Evolutionary conservation across 441 rosid species (phyloP).

Genomic region (Daphne laureola): DNA sequence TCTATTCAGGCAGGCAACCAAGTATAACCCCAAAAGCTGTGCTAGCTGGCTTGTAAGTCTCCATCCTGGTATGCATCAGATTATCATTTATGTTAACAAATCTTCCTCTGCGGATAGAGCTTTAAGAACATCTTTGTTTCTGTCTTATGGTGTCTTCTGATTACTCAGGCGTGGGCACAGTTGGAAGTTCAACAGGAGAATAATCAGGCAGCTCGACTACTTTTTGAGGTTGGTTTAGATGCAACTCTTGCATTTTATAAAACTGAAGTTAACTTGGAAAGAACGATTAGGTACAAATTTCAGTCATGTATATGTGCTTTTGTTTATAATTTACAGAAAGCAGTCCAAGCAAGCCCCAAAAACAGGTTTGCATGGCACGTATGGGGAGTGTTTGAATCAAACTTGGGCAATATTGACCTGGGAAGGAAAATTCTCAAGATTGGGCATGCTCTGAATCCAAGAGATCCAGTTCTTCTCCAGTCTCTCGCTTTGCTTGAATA

Average conservation of each 20-base stretch:
- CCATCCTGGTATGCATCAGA: constrained; percentile 12
- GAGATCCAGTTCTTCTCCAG: constrained; percentile 93
- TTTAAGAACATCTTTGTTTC: constrained; percentile 6
- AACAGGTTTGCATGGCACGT: constrained; percentile 96
- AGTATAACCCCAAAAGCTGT: constrained; percentile 78
- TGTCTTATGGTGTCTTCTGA: constrained; percentile 14
- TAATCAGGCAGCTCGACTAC: constrained; percentile 57
- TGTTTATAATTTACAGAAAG: constrained; percentile 44
- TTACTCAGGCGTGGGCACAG: constrained; percentile 85
- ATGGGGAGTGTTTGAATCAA: constrained; percentile 90
- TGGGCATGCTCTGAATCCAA: constrained; percentile 81
- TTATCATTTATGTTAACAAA: not conserved
- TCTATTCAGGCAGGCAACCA: constrained; percentile 80
- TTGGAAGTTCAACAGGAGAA: constrained; percentile 84
- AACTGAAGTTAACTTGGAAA: too few species aligned
- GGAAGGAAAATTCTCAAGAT: constrained; percentile 85
- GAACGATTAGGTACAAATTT: too few species aligned
- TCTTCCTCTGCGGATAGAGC: not conserved
- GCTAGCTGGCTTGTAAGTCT: constrained; percentile 98
- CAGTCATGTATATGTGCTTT: not conserved
- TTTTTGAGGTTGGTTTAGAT: constrained; percentile 59
- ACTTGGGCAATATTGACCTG: constrained; percentile 52
- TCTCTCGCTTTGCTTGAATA: constrained; percentile 87
- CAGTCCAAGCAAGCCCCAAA: constrained; percentile 91
- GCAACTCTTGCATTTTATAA: not conserved